These are phyloP conservation scores for Phytophthora kernoviae DNA, from an alignment of 352 stramenopile species.

Conservation along the genomic window DNA sequence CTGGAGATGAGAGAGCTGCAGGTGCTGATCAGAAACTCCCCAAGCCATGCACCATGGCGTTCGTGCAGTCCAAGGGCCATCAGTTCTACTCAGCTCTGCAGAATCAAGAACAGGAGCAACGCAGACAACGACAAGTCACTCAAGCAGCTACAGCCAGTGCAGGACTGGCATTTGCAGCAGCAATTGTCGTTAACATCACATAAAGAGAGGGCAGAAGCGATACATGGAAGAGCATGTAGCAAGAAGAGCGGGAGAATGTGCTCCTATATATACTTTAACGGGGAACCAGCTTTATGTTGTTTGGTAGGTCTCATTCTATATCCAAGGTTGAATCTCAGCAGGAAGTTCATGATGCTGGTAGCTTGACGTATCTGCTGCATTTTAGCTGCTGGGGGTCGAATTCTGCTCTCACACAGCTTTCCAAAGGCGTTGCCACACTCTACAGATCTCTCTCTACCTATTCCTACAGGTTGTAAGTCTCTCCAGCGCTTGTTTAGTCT, in stretches of 20 bases:
- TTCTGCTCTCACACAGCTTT: too few relatives aligned
- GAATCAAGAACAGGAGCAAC: conserved; percentile 32
- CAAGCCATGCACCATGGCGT: conserved; percentile 69
- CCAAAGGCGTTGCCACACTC: too few relatives aligned
- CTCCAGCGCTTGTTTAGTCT: background rate
- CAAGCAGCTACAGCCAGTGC: conserved; percentile 30
- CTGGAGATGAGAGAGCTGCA: conserved; percentile 72
- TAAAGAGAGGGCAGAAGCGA: conserved; percentile 16
- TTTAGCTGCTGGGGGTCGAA: too few relatives aligned
- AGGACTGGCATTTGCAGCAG: conserved; percentile 37
- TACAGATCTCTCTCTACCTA: too few relatives aligned
- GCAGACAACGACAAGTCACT: conserved; percentile 20
- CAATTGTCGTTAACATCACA: conserved; percentile 41
- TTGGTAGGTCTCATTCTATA: too few relatives aligned
- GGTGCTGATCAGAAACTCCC: conserved; percentile 51
- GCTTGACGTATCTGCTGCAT: too few relatives aligned
- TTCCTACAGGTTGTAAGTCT: too few relatives aligned
- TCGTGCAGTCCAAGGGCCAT: conserved; percentile 63
- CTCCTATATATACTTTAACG: too few relatives aligned
- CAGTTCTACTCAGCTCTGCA: conserved; percentile 46
- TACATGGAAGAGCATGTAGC: background rate
- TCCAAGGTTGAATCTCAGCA: too few relatives aligned
- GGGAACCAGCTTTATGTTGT: too few relatives aligned
- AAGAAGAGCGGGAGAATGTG: too few relatives aligned
- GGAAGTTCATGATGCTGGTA: too few relatives aligned